Conservation (phyloP, 2,329 filamentous ascomycete species). For the Aphanocladium album region DNA sequence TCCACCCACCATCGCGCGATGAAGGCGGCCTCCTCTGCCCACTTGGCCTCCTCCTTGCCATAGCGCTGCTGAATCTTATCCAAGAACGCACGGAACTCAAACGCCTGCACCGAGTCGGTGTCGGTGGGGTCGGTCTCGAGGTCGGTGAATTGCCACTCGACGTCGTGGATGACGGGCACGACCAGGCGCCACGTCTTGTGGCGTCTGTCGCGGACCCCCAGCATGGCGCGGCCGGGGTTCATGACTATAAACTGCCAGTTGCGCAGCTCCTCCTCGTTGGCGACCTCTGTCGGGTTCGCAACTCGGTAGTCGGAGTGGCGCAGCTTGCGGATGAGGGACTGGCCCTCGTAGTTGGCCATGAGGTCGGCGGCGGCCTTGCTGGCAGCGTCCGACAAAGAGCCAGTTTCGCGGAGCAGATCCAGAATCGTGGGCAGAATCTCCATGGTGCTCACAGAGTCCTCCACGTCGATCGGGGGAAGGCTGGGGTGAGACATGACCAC, state of each 20-base stretch:
- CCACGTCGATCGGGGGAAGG: slow-evolving; percentile 26
- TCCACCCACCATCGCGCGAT: slow-evolving; percentile 31
- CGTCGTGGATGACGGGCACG: slow-evolving; percentile 22
- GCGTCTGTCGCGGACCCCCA: slow-evolving; percentile 19
- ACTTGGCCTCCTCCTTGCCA: background rate
- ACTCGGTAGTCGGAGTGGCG: background rate
- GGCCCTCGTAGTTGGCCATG: slow-evolving; percentile 29
- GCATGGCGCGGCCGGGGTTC: slow-evolving; percentile 22
- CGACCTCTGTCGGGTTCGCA: slow-evolving; percentile 12
- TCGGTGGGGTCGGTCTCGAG: slow-evolving; percentile 9
- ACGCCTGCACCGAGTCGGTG: slow-evolving; percentile 9
- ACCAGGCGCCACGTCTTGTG: slow-evolving; percentile 20
- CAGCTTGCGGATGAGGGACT: slow-evolving; percentile 28
- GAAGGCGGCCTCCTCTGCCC: slow-evolving; percentile 26
- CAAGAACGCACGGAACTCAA: slow-evolving; percentile 5
- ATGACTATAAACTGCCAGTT: slow-evolving; percentile 23
- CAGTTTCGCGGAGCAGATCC: slow-evolving; percentile 29
- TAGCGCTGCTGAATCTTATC: background rate
- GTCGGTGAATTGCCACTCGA: slow-evolving; percentile 13
- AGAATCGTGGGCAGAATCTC: slow-evolving; percentile 31
- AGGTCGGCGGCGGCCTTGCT: slow-evolving; percentile 25
- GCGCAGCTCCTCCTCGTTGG: slow-evolving; percentile 15
- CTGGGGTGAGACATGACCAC: slow-evolving; percentile 29
- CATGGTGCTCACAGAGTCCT: slow-evolving; percentile 26
- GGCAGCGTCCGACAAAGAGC: slow-evolving; percentile 26